phyloP scores from a whole-genome alignment of 2,329 filamentous ascomycete species.

The Nemania sp. region DNA sequence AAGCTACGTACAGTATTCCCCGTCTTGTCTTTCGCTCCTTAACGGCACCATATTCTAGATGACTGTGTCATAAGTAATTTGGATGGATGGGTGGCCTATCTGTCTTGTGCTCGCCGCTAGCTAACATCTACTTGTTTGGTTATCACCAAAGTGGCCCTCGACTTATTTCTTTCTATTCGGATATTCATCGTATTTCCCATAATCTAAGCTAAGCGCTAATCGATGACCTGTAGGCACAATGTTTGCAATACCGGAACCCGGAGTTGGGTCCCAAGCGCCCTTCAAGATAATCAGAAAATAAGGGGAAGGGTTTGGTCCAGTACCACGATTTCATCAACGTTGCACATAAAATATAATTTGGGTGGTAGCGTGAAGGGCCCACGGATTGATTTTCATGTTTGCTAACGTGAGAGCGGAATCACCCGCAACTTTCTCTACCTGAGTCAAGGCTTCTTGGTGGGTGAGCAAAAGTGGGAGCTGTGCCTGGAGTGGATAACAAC shows the following conservation, averaged over 20 bases:
- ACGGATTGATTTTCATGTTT: background rate
- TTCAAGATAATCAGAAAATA: background rate
- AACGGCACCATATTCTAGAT: background rate
- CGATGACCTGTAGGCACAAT: background rate
- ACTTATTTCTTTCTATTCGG: background rate
- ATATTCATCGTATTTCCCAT: background rate
- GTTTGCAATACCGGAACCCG: background rate
- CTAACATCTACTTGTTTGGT: background rate
- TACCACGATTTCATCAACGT: background rate
- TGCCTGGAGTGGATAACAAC: background rate
- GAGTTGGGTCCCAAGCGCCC: background rate
- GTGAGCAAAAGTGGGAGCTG: background rate
- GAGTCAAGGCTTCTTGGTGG: conserved; percentile 12
- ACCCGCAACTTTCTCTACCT: conserved; percentile 28
- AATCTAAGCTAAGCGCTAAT: background rate
- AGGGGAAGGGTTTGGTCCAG: background rate
- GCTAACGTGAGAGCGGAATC: conserved; percentile 15
- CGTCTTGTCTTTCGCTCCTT: background rate
- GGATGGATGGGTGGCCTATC: background rate
- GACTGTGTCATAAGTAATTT: background rate
- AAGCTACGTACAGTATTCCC: background rate
- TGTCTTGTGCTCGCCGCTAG: background rate
- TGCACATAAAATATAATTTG: background rate
- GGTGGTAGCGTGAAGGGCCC: background rate
- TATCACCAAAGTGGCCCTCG: background rate